Conservation (phyloP, 2,329 filamentous ascomycete species). For the Tolypocladium tropicale region DNA sequence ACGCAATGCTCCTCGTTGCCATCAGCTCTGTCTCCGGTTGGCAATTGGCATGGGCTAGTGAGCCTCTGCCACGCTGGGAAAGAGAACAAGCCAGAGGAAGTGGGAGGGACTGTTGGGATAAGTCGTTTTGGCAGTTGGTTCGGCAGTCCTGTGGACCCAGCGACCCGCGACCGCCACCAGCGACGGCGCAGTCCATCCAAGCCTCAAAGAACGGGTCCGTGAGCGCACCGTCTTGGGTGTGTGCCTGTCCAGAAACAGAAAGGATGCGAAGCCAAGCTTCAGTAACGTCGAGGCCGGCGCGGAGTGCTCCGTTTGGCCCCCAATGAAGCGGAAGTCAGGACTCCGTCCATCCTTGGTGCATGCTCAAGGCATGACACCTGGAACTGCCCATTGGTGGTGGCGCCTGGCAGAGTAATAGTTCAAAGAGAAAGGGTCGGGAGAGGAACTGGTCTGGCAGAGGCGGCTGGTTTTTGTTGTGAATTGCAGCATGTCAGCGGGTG, state of each 20-base stretch:
- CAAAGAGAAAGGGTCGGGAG: not conserved
- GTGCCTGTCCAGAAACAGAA: not conserved
- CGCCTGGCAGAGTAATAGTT: not conserved
- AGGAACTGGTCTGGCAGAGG: not conserved
- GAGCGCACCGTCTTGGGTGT: not conserved
- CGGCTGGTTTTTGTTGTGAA: slow-evolving; percentile 2
- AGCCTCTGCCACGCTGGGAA: not conserved
- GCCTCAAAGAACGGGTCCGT: not conserved
- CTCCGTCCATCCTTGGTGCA: not conserved
- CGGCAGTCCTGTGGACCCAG: not conserved
- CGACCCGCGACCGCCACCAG: not conserved
- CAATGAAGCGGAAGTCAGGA: not conserved
- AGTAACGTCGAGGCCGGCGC: not conserved
- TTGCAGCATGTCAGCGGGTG: not conserved
- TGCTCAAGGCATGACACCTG: not conserved
- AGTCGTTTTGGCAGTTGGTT: not conserved
- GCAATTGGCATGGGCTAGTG: not conserved
- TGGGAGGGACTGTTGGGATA: no score
- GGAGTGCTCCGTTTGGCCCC: not conserved
- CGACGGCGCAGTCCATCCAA: not conserved
- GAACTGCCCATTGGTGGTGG: not conserved
- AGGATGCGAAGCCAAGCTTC: not conserved
- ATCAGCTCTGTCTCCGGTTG: not conserved
- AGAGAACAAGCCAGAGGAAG: not conserved
- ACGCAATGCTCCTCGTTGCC: not conserved